Evolutionary conservation across 2,329 filamentous ascomycete genomes (phyloP).

Genomic region (Sphaerulina populicola): DNA sequence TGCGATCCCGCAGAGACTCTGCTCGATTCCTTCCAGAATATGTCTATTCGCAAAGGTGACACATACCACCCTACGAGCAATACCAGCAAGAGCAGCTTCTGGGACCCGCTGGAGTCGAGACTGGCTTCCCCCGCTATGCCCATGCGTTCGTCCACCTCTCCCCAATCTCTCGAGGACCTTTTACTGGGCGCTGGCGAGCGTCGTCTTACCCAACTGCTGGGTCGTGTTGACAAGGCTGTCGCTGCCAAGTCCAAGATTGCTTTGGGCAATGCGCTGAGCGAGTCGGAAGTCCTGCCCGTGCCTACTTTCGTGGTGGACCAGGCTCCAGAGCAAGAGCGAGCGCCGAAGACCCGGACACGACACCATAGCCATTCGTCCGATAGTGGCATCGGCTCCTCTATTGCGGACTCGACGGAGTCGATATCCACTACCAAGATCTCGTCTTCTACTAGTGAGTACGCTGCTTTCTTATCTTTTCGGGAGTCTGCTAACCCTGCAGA

Average conservation of each 20-base stretch:
- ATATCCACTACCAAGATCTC: constrained; percentile 23
- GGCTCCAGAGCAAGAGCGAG: constrained; percentile 24
- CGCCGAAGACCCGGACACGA: constrained; percentile 34
- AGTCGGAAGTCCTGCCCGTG: constrained; percentile 44
- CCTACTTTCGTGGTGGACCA: constrained; percentile 39
- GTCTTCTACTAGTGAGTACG: constrained; percentile 22
- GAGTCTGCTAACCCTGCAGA: constrained; percentile 1
- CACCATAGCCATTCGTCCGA: constrained; percentile 69
- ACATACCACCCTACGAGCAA: constrained; percentile 43
- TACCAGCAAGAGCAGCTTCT: constrained; percentile 35
- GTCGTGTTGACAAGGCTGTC: constrained; percentile 40
- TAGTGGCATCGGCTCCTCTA: constrained; percentile 78
- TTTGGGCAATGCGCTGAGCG: constrained; percentile 37
- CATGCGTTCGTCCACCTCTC: constrained; percentile 42
- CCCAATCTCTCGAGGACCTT: constrained; percentile 43
- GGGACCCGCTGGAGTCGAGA: constrained; percentile 30
- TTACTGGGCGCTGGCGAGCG: constrained; percentile 40
- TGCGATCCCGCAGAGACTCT: constrained; percentile 31
- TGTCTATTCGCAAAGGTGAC: constrained; percentile 42
- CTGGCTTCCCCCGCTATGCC: constrained; percentile 35
- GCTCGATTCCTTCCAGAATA: constrained; percentile 34
- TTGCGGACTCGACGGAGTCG: constrained; percentile 39
- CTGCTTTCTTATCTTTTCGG: background rate
- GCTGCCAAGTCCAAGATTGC: constrained; percentile 31
- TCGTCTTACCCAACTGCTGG: constrained; percentile 39